Evolutionary conservation across 129 eudicot genomes (phyloP).

Genomic region (Artemisia tridentata): DNA sequence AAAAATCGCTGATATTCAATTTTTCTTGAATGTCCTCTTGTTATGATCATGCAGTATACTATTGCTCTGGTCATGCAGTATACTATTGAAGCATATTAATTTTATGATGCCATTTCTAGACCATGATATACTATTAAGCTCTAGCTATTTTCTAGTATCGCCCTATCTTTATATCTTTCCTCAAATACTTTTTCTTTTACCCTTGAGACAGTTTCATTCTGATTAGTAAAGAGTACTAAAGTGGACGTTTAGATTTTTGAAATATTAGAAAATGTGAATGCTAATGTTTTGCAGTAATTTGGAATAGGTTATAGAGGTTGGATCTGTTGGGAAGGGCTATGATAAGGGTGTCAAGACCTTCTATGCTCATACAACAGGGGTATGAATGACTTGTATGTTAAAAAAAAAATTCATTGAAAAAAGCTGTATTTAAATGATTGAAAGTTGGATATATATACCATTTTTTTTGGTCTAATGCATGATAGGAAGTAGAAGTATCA

Average conservation of each 20-base stretch:
- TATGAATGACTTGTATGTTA: slow-evolving; percentile 24
- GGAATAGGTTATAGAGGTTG: slow-evolving; percentile 82
- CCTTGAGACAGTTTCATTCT: background rate
- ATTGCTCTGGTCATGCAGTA: background rate
- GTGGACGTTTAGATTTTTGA: background rate
- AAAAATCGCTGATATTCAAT: background rate
- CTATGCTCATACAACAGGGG: slow-evolving; percentile 80
- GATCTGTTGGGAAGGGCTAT: slow-evolving; percentile 88
- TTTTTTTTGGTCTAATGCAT: no score
- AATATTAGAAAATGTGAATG: slow-evolving; percentile 11
- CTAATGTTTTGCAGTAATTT: slow-evolving; percentile 16
- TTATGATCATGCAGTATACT: background rate
- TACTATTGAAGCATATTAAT: slow-evolving; percentile 4
- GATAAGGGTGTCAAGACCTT: slow-evolving; percentile 59
- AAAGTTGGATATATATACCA: no score
- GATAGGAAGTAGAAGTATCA: no score
- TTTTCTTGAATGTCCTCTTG: no score
- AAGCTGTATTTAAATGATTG: no score
- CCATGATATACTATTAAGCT: slow-evolving; percentile 5
- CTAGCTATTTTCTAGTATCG: slow-evolving; percentile 2
- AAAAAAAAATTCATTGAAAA: no score
- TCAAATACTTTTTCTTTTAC: slow-evolving; percentile 1
- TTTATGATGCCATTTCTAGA: slow-evolving; percentile 15
- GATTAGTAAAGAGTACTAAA: background rate
- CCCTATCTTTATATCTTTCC: background rate